These are phyloP conservation scores for Leccinum huronense DNA, from an alignment of 1,284 basidiomycete species.

Conservation along the genomic window DNA sequence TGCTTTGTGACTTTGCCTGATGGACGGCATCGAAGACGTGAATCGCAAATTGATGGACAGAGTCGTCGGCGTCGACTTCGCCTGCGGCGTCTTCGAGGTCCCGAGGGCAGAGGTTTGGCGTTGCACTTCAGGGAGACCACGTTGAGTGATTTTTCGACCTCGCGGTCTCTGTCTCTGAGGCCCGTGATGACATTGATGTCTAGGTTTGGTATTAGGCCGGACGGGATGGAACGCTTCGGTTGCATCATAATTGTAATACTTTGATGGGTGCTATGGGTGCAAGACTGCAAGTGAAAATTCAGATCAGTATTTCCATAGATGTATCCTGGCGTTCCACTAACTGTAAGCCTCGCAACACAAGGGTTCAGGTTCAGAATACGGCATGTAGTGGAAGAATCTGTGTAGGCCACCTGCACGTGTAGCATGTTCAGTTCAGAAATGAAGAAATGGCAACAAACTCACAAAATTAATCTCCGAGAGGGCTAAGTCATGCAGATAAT, in stretches of 20 bases:
- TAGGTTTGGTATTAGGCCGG: constrained; percentile 65
- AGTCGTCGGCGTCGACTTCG: constrained; percentile 43
- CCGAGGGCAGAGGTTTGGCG: constrained; percentile 25
- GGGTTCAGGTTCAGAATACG: constrained; percentile 37
- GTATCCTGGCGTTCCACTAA: constrained; percentile 48
- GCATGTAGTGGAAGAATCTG: constrained; percentile 60
- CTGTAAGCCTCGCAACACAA: constrained; percentile 52
- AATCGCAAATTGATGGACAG: constrained; percentile 43
- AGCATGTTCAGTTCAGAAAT: not conserved
- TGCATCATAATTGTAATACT: too few relatives aligned
- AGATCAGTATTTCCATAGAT: constrained; percentile 52
- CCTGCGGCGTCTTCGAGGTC: constrained; percentile 18
- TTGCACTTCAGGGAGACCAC: constrained; percentile 45
- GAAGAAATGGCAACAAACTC: constrained; percentile 10
- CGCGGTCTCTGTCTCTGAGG: constrained; percentile 71
- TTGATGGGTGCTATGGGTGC: too few relatives aligned
- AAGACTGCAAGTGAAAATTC: not conserved
- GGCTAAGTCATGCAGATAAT: constrained; percentile 44
- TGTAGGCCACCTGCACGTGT: constrained; percentile 50
- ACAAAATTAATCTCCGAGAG: constrained; percentile 44
- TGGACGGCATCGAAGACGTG: constrained; percentile 67
- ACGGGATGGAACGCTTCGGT: constrained; percentile 41
- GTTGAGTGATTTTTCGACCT: constrained; percentile 54
- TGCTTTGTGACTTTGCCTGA: constrained; percentile 34
- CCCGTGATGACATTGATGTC: constrained; percentile 65